A percentile compares a stretch with the other conserved stretches of the same genome.
Evolutionary conservation across 2,329 filamentous ascomycete species (phyloP).

Genomic region (Paecilomyces fulvus): DNA sequence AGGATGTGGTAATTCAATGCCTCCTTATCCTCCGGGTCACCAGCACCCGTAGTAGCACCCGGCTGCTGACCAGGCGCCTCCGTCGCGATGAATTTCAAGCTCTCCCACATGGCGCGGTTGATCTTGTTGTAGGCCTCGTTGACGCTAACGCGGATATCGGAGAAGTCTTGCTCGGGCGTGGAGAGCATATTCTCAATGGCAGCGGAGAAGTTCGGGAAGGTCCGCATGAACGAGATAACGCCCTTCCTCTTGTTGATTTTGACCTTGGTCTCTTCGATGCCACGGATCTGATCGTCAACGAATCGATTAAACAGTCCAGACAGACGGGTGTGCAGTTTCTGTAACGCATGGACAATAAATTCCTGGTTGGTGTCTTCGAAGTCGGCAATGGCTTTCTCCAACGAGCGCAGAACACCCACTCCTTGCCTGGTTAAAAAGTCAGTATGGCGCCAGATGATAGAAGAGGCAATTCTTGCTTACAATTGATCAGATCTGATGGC

Average conservation of each 20-base stretch:
- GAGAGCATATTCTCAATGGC: conserved; percentile 77
- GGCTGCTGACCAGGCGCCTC: conserved; percentile 53
- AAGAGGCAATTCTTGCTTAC: conserved; percentile 43
- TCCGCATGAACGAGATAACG: conserved; percentile 88
- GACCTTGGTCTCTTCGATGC: conserved; percentile 96
- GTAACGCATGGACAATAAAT: conserved; percentile 69
- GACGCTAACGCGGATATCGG: conserved; percentile 66
- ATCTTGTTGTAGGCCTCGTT: conserved; percentile 83
- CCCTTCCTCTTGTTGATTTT: conserved; percentile 98
- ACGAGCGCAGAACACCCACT: conserved; percentile 70
- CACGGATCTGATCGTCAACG: conserved; percentile 87
- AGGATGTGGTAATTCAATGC: conserved; percentile 95
- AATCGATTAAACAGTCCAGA: conserved; percentile 75
- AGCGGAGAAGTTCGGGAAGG: conserved; percentile 79
- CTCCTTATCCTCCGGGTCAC: conserved; percentile 86
- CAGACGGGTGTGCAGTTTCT: conserved; percentile 68
- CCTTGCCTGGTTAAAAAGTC: conserved; percentile 56
- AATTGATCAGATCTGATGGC: conserved; percentile 70
- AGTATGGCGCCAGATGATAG: conserved; percentile 15
- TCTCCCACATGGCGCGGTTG: conserved; percentile 94
- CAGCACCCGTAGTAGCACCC: conserved; percentile 38
- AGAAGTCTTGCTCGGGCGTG: conserved; percentile 44
- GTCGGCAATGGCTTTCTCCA: conserved; percentile 71
- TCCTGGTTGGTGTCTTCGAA: conserved; percentile 90
- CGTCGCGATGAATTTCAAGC: conserved; percentile 85